Percentiles rank a stretch among this genome's conserved stretches.
phyloP scores from a whole-genome alignment of 2,329 filamentous ascomycete genomes.

The Arachnopeziza araneosa region DNA sequence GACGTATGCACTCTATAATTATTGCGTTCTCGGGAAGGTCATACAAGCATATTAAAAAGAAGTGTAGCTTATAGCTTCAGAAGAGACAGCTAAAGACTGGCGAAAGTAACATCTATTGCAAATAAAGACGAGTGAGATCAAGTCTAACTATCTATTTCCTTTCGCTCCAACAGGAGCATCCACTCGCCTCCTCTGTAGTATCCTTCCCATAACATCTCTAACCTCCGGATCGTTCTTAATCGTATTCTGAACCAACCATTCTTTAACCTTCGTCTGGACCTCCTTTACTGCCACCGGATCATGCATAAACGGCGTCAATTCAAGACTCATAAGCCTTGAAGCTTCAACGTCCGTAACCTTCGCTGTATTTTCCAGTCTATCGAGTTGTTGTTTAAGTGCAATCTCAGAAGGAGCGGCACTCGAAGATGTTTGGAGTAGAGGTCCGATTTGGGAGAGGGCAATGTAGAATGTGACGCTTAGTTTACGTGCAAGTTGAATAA shows the following conservation, averaged over 20 bases:
- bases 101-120: neutral
- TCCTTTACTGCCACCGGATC: conserved; percentile 59
- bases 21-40: too few relatives aligned
- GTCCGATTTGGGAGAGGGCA: conserved; percentile 74
- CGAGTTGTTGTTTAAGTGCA: conserved; percentile 55
- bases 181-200: conserved; percentile 55
- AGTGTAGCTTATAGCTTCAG: neutral
- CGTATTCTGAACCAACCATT: conserved; percentile 84
- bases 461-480: conserved; percentile 75
- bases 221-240: conserved; percentile 78
- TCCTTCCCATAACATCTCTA: conserved; percentile 66
- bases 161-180: conserved; percentile 57
- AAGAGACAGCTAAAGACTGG: neutral
- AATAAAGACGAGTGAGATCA: neutral
- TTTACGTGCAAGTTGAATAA: conserved; percentile 69
- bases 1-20: too few relatives aligned
- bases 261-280: conserved; percentile 68
- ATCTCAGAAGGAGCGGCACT: conserved; percentile 40
- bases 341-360: conserved; percentile 63
- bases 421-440: conserved; percentile 45
- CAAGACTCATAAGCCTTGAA: conserved; percentile 64
- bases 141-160: conserved; percentile 25
- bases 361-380: conserved; percentile 57
- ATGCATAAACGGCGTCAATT: conserved; percentile 75
- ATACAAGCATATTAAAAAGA: too few relatives aligned